Evolutionary conservation across 2,329 filamentous ascomycete genomes (phyloP).

Genomic region (Beauveria sp.): DNA sequence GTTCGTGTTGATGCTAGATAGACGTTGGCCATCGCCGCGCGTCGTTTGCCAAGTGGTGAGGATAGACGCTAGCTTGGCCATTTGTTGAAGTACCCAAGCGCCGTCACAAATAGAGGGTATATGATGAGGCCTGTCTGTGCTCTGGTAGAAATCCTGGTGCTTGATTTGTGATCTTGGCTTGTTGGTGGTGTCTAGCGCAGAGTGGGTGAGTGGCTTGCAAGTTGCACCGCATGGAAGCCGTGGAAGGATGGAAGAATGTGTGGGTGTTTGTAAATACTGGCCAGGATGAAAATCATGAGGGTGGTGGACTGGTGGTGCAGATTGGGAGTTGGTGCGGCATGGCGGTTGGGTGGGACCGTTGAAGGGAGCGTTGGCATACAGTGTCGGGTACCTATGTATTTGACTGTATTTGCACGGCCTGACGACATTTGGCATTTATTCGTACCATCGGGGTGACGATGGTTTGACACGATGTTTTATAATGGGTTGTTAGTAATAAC

Average conservation of each 20-base stretch:
- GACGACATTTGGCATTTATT: slow-evolving; percentile 7
- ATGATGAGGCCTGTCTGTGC: not conserved
- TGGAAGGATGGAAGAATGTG: slow-evolving; percentile 1
- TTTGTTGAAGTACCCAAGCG: too few species aligned
- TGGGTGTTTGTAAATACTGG: not conserved
- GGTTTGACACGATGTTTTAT: not conserved
- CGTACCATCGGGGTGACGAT: not conserved
- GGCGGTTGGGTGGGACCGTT: not conserved
- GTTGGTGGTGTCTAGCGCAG: not conserved
- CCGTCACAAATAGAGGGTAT: not conserved
- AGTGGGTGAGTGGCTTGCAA: not conserved
- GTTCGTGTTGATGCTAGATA: not conserved
- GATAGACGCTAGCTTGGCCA: not conserved
- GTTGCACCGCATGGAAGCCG: not conserved
- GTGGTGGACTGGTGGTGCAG: not conserved
- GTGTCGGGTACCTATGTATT: not conserved
- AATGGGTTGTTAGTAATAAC: not conserved
- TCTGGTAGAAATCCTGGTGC: not conserved
- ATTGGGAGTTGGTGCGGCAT: not conserved
- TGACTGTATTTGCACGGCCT: not conserved
- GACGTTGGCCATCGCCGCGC: not conserved
- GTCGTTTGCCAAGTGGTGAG: not conserved
- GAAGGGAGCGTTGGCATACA: not conserved
- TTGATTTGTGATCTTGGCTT: not conserved
- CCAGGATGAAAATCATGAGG: not conserved